Evolutionary conservation across 164 flowering plant species (phyloP), one percentile per base, ranked within the genome.

Genomic region (Annona squamosa): DNA sequence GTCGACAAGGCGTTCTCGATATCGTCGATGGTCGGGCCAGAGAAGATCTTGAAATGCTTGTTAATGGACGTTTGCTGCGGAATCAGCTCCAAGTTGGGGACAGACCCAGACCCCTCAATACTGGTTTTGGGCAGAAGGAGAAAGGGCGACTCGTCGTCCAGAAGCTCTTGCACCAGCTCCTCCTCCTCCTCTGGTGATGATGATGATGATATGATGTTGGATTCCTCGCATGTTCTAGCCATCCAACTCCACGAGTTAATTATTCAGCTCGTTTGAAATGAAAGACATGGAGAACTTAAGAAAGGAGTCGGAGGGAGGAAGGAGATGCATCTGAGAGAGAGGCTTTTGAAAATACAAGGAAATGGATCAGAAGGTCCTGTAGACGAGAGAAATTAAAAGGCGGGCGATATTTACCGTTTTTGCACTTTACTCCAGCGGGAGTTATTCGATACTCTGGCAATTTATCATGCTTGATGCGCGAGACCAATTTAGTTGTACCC

Each of bases 1-100:
- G 73, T 52, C 0, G 85, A 85, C 17, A 90, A 73, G 7, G 86
- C 90, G 71, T 69, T 80, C 73, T 84, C 87, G 3, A 90, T 79
- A 69, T 89, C 94, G 63, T 61, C 70, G 4, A 89, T 80, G 0
- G 88, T 89, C 0, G 92, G 91, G 1, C 90, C 92, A 0, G 89
- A 81, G 78, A 85, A 84, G 63, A 78, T 71, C 42, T 75, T 41
- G 7, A 77, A 74, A 42, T 63, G 65, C 19, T 76, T 74, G 3
- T 75, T 64, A 5, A 65, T 12, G 3, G 76, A 77, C 42, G 75
- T 74, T 7, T 72, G 43, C 4, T 65, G 63, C 47, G 26, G 64
- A 63, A 70, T 47, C 9, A 10, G 59, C 9, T 16, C 59, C 59
- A 52, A 12, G 59, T 52, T 16, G n/a, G 67, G n/a, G 65, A 78